Evolutionary conservation across 2,329 filamentous ascomycete genomes (phyloP).

Genomic region (Sphaerulina musiva): DNA sequence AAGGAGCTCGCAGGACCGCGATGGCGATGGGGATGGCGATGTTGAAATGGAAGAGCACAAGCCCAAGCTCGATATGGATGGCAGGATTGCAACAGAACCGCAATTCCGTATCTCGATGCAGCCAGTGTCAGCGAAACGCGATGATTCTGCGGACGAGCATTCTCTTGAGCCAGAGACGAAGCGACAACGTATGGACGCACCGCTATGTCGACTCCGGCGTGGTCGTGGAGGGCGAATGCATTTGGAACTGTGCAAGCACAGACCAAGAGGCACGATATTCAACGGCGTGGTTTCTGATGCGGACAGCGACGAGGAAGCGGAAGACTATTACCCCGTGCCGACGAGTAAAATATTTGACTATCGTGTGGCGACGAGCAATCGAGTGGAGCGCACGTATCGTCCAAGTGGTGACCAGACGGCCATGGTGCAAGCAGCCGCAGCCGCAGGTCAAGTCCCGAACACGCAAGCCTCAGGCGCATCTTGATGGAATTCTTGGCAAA

Average conservation of each 20-base stretch:
- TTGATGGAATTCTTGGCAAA: not conserved
- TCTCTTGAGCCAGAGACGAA: conserved; percentile 17
- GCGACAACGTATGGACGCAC: conserved; percentile 31
- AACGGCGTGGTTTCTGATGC: conserved; percentile 61
- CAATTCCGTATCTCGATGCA: conserved; percentile 22
- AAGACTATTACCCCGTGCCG: conserved; percentile 26
- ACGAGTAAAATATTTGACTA: conserved; percentile 61
- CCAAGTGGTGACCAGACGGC: conserved; percentile 23
- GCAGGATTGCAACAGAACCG: conserved; percentile 21
- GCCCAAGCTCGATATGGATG: conserved; percentile 18
- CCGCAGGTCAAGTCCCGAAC: not conserved
- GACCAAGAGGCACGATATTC: conserved; percentile 22
- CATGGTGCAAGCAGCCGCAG: conserved; percentile 11
- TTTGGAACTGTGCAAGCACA: conserved; percentile 58
- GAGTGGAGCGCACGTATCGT: conserved; percentile 39
- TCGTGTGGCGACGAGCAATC: conserved; percentile 42
- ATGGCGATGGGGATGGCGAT: conserved; percentile 36
- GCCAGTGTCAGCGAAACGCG: conserved; percentile 9
- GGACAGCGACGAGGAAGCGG: conserved; percentile 67
- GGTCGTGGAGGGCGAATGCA: conserved; percentile 79
- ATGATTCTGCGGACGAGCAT: not conserved
- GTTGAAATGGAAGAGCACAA: conserved; percentile 34
- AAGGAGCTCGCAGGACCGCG: conserved; percentile 34
- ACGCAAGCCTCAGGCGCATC: not conserved
- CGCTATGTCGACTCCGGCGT: conserved; percentile 74